Percentiles rank a stretch among this genome's conserved stretches.
Conservation (phyloP, 768 basidiomycete species). For the Pholiota molesta region DNA sequence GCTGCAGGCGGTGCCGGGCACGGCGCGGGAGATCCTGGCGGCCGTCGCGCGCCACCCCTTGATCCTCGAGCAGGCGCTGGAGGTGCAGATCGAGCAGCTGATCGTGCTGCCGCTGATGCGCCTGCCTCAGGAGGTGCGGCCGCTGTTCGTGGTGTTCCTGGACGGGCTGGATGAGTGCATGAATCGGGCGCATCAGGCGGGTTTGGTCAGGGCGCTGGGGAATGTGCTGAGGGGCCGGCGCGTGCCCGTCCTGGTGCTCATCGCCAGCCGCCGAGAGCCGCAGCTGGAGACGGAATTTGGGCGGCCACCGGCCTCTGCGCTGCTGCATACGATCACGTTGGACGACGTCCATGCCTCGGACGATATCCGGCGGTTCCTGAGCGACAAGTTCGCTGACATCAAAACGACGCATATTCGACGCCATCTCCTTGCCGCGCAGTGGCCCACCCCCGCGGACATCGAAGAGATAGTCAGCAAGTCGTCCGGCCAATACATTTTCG, state of each 20-base stretch:
- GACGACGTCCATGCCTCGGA: background rate
- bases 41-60: background rate
- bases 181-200: background rate
- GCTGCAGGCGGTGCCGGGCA: background rate
- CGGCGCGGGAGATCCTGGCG: background rate
- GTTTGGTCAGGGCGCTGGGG: background rate
- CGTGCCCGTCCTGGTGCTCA: background rate
- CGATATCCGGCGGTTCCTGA: background rate
- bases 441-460: background rate
- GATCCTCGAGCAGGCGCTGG: background rate
- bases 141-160: background rate
- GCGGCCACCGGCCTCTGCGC: too few species aligned
- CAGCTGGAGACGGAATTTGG: background rate
- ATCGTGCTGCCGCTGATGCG: background rate
- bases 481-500: background rate
- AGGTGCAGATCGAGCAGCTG: background rate
- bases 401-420: background rate
- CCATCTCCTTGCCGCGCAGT: background rate
- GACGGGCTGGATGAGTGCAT: background rate
- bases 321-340: background rate
- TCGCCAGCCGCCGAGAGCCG: background rate
- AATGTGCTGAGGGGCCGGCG: background rate
- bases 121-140: background rate
- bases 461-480: background rate
- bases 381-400: background rate